Percentiles rank a stretch among this genome's conserved stretches.
phyloP scores from a whole-genome alignment of 345 rosid genomes.

The Durio zibethinus region DNA sequence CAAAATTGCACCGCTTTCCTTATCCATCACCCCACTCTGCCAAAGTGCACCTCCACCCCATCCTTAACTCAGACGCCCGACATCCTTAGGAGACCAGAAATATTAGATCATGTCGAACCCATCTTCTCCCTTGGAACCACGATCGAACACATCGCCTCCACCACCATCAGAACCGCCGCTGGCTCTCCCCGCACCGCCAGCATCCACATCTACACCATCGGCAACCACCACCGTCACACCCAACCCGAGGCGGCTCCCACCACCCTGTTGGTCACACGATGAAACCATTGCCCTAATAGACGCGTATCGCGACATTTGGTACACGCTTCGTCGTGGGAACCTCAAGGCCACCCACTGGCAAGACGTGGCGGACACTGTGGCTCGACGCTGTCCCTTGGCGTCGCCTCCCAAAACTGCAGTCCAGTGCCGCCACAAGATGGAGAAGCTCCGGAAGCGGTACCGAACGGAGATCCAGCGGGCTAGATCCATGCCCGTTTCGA shows the following conservation, averaged over 20 bases:
- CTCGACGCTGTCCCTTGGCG: constrained; percentile 57
- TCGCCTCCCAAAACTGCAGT: constrained; percentile 74
- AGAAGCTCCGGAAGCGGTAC: constrained; percentile 88
- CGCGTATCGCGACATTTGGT: constrained; percentile 86
- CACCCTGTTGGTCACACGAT: constrained; percentile 94
- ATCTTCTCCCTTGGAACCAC: constrained; percentile 29
- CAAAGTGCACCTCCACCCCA: constrained; percentile 19
- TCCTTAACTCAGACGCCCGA: not conserved
- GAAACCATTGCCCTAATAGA: constrained; percentile 83
- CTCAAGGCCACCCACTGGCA: constrained; percentile 97
- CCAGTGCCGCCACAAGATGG: constrained; percentile 99
- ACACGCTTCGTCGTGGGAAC: constrained; percentile 79
- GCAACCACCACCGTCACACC: constrained; percentile 18
- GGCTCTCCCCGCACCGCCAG: constrained; percentile 27
- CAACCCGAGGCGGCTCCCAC: constrained; percentile 82
- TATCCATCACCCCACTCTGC: constrained; percentile 28
- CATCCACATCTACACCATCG: constrained; percentile 20
- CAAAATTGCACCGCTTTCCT: constrained; percentile 26
- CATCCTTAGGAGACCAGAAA: not conserved
- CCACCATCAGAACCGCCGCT: constrained; percentile 23
- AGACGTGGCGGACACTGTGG: constrained; percentile 81
- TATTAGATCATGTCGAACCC: constrained; percentile 33
- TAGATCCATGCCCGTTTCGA: constrained; percentile 73
- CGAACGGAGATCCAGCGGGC: constrained; percentile 91
- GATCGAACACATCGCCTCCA: constrained; percentile 17